A percentile compares a stretch with the other conserved stretches of the same genome.
Conservation (phyloP, 768 basidiomycete species). For the Rhodotorula kratochvilovae region DNA sequence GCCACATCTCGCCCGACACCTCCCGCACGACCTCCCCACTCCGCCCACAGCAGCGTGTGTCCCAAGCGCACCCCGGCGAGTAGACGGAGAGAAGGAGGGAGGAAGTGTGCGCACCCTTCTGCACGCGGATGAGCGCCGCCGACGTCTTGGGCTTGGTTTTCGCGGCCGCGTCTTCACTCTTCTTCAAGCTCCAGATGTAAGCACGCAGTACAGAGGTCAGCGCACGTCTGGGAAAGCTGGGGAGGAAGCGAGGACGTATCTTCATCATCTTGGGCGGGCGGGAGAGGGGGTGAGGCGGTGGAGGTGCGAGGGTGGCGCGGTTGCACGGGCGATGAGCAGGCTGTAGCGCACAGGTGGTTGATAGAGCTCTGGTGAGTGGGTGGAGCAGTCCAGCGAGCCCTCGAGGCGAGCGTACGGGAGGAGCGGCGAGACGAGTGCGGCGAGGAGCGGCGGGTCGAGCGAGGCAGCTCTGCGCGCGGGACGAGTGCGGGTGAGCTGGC, state of each 20-base stretch:
- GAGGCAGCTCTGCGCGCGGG: no score
- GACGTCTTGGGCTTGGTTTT: conserved; percentile 99
- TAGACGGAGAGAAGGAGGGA: not conserved
- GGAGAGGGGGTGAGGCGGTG: not conserved
- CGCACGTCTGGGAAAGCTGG: no score
- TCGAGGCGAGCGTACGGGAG: no score
- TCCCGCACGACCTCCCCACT: not conserved
- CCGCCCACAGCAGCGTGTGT: not conserved
- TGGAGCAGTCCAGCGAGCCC: no score
- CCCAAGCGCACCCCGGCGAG: not conserved
- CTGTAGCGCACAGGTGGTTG: no score
- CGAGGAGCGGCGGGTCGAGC: no score
- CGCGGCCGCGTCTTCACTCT: conserved; percentile 92
- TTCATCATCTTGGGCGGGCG: conserved; percentile 35
- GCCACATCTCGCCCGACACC: no score
- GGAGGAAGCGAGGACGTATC: not conserved
- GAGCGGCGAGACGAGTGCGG: no score
- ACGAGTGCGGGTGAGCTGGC: no score
- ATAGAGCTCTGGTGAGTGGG: no score
- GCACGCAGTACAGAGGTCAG: not conserved
- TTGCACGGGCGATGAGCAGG: not conserved
- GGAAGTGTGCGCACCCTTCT: conserved; percentile 84
- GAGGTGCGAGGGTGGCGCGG: not conserved
- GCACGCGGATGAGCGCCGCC: conserved; percentile 97
- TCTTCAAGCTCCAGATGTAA: conserved; percentile 99